Conservation (phyloP, 2,329 filamentous ascomycete genomes). For the Plectosphaerella plurivora region DNA sequence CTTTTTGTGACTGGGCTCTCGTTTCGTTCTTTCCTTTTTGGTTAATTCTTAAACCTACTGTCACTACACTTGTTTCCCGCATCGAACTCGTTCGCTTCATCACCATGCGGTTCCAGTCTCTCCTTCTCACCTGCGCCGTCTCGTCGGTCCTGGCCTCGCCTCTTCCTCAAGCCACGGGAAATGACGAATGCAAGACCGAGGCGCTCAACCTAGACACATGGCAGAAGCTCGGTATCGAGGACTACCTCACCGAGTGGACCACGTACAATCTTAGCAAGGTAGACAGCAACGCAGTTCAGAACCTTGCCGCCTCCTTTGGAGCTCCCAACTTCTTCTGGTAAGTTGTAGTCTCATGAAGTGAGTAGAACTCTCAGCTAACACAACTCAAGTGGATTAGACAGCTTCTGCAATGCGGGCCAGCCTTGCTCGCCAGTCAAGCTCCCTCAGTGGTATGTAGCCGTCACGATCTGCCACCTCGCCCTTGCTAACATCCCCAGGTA, state of each 20-base stretch:
- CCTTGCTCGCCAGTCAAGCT: not conserved
- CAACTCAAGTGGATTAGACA: not conserved
- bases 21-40: too few species aligned
- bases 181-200: not conserved
- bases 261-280: conserved; percentile 1
- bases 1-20: too few species aligned
- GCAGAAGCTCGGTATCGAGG: conserved; percentile 1
- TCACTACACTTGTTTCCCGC: too few species aligned
- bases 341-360: not conserved
- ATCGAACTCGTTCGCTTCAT: not conserved
- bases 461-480: too few species aligned
- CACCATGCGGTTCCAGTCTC: not conserved
- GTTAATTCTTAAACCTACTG: too few species aligned
- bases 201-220: not conserved
- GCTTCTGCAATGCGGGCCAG: conserved; percentile 5
- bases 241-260: not conserved
- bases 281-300: not conserved
- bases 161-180: not conserved
- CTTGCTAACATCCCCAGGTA: not conserved
- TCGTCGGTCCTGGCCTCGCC: not conserved
- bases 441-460: not conserved
- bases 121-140: not conserved
- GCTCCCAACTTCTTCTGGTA: conserved; percentile 7
- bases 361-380: not conserved
- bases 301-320: conserved; percentile 1